Evolutionary conservation across 129 eudicot species (phyloP).

Genomic region (Flaveria sonorensis): DNA sequence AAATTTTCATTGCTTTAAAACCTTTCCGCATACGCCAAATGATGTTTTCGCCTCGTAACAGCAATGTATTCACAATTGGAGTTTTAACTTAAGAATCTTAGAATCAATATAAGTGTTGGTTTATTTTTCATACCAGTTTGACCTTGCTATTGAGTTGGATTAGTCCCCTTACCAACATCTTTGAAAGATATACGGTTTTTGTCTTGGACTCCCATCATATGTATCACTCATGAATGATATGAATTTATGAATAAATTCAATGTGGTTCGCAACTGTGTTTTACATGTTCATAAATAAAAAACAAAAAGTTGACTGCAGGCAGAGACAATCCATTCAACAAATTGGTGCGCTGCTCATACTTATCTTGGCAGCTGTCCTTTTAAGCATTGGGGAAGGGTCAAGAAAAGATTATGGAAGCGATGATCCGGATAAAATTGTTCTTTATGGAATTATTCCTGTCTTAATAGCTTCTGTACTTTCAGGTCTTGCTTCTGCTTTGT

Average conservation of each 20-base stretch:
- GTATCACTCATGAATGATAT: slow-evolving; percentile 4
- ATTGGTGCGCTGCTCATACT: slow-evolving; percentile 88
- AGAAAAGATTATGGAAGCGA: slow-evolving; percentile 64
- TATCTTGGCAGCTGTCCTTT: slow-evolving; percentile 85
- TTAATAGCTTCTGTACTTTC: slow-evolving; percentile 92
- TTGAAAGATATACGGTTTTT: too few relatives aligned
- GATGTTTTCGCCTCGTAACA: too few relatives aligned
- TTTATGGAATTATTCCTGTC: slow-evolving; percentile 82
- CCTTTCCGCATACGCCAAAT: too few relatives aligned
- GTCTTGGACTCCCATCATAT: background rate
- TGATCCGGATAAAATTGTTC: slow-evolving; percentile 63
- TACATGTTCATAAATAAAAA: slow-evolving; percentile 17
- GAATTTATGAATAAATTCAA: background rate
- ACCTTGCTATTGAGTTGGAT: too few relatives aligned
- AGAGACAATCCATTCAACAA: slow-evolving; percentile 91
- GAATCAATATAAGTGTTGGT: too few relatives aligned
- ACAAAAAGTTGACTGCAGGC: slow-evolving; percentile 45
- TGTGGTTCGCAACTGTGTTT: background rate
- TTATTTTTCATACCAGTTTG: too few relatives aligned
- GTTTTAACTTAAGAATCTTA: too few relatives aligned
- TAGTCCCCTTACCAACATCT: too few relatives aligned
- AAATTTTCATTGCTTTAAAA: too few relatives aligned
- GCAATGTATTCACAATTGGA: too few relatives aligned
- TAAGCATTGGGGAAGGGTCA: slow-evolving; percentile 94
- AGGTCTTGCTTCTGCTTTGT: slow-evolving; percentile 94